Evolutionary conservation across 345 rosid genomes (phyloP), one percentile per base, ranked within the genome.

Genomic region (rapeseed (Brassica napus)): DNA sequence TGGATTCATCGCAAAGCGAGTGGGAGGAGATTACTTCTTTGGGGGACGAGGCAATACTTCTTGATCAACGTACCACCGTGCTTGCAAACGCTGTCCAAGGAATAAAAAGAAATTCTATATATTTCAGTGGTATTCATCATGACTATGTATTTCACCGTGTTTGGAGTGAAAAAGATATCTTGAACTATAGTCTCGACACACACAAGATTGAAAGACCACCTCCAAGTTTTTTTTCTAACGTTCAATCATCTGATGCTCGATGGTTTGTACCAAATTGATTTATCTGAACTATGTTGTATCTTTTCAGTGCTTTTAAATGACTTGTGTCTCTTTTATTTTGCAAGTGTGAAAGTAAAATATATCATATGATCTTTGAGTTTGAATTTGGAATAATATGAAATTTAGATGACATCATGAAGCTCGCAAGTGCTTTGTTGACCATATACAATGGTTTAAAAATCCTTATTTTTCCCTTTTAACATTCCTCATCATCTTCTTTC

Each of bases 241-340:
- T 58, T 58, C 66, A 34, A 12, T 21, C 3, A 21, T 57, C 74
- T 18, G 5, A 8, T 2, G 66, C 55, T 8, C 75, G 65, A 71
- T 71, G 75, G 75, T 71, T 71, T 59, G 34, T 71, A 5, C 66
- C 66, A 71, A 59, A 8, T n/a, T n/a, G 21, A 52, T n/a, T n/a
- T 5, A 52, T 49, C 1, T 14, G 16, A 49, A 14, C 55, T 49
- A 1, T 49, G 55, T 49, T 49, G 55, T n/a, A 52, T 52, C 18
- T 52, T 52, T 52, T 52, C 58, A 47, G 5, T 12, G 10, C 10
- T 35, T 35, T 35, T 35, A 35, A 34, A 34, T 34, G 42, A 35
- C 42, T 35, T 35, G 42, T 35, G 42, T 35, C 10, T 35, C 42
- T 35, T 35, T 35, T 35, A 8, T 35, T 35, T 35, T 35, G 42